Evolutionary conservation across 2,329 filamentous ascomycete species (phyloP), one percentile per base, ranked within the genome.

Genomic region (Trichoderma koningiopsis): DNA sequence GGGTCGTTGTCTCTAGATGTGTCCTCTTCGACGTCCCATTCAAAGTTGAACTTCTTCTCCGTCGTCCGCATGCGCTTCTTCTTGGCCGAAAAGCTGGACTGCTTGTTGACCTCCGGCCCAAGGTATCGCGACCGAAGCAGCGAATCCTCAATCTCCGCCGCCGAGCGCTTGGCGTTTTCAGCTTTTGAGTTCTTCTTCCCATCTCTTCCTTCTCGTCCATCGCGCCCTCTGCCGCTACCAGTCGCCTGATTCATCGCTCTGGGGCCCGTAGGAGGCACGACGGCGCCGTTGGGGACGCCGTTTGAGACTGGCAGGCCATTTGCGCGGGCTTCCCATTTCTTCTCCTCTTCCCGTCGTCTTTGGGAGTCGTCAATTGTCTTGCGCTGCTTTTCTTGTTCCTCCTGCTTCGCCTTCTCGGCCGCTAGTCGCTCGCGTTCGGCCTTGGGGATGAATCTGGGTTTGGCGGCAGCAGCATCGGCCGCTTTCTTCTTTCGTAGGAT

Each of bases 31-130:
- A 89, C 87, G 74, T 97, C 96, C 96, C 96, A 99, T 75, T 97
- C 96, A 75, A 99, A 99, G 76, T 97, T 99, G 84, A 99, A 99
- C 79, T 99, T 98, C 81, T 94, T 93, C 77, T 97, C 95, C 1
- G 93, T 96, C 1, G 94, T 97, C 71, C 95, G 87, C 82, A 92
- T 92, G 68, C 95, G 88, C 84, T 98, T 98, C 86, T 98, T 99
- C 83, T 96, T 93, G 1, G 94, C 94, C 0, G 94, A 97, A 77
- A 98, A 97, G 47, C 88, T 97, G 5, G 92, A 94, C 68, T 85
- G 86, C 72, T 91, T 88, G 73, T 96, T 96, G 64, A 92, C 89
- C 72, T 97, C 93, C 0, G 93, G 91, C 3, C 96, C 96, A 87
- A 98, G 94, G 77, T 99, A 99, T 71, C 93, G 86, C 74, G 93